Conservation (phyloP, 2,329 filamentous ascomycete species). For the Cladosporium sp. region DNA sequence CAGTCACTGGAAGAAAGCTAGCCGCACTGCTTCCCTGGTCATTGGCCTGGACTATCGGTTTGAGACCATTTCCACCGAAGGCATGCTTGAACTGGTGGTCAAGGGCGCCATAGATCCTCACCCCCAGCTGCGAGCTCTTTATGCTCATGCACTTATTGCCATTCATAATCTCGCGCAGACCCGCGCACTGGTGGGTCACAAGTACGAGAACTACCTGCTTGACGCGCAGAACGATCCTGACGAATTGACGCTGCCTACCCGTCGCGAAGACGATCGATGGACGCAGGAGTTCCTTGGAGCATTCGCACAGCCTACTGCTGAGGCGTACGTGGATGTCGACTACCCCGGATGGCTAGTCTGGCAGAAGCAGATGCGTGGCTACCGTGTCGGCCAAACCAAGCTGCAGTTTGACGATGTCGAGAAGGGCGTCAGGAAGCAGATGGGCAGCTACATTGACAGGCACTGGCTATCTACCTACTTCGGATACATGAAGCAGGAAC, state of each 20-base stretch:
- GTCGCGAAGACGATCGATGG: constrained; percentile 68
- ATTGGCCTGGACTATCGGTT: constrained; percentile 89
- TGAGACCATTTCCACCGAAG: constrained; percentile 72
- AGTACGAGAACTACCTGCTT: constrained; percentile 78
- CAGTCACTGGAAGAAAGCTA: constrained; percentile 95
- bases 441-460: constrained; percentile 71
- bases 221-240: constrained; percentile 74
- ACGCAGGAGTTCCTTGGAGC: constrained; percentile 70
- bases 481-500: constrained; percentile 91
- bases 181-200: constrained; percentile 76
- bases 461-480: constrained; percentile 87
- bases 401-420: constrained; percentile 80
- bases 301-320: constrained; percentile 70
- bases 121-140: constrained; percentile 74
- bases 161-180: constrained; percentile 80
- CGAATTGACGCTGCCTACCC: constrained; percentile 66
- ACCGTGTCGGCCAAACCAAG: constrained; percentile 62
- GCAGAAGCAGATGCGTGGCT: constrained; percentile 79
- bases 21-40: constrained; percentile 81
- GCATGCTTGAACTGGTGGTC: constrained; percentile 77
- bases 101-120: constrained; percentile 84
- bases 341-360: constrained; percentile 96
- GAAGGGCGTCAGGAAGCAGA: constrained; percentile 63
- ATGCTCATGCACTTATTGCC: constrained; percentile 70
- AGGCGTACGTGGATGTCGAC: constrained; percentile 88